Conservation (phyloP, 306 rosid genomes). For the Cicer bijugum region DNA sequence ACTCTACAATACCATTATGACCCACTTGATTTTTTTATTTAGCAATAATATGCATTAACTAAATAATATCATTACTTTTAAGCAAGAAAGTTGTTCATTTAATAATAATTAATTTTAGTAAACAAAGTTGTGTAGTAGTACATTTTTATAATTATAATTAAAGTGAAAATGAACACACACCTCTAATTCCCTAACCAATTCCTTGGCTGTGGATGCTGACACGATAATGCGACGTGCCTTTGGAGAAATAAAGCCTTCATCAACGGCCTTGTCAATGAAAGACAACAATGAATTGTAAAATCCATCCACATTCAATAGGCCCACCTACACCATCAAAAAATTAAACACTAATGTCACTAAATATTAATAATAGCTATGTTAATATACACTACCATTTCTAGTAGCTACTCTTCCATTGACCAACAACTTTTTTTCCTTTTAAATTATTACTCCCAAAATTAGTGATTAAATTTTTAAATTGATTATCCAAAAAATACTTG, state of each 20-base stretch:
- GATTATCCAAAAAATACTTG: too few species aligned
- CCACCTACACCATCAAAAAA: constrained; percentile 70
- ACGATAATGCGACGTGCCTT: constrained; percentile 97
- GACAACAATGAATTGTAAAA: constrained; percentile 86
- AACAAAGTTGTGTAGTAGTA: too few species aligned
- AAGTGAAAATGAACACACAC: constrained; percentile 44
- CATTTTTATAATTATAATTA: too few species aligned
- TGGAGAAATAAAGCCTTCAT: constrained; percentile 96
- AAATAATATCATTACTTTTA: background rate
- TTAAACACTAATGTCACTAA: constrained; percentile 21
- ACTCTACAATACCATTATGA: background rate
- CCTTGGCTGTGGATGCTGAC: constrained; percentile 93
- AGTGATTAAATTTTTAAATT: too few species aligned
- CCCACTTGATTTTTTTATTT: constrained; percentile 44
- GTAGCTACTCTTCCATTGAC: constrained; percentile 49
- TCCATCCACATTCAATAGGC: constrained; percentile 96
- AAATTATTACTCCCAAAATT: background rate
- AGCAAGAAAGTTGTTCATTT: background rate
- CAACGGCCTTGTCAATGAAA: constrained; percentile 96
- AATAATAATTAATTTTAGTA: background rate
- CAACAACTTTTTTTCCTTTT: constrained; percentile 49
- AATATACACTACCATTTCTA: background rate
- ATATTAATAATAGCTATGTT: background rate
- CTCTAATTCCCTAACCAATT: constrained; percentile 86
- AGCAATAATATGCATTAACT: constrained; percentile 27